phyloP scores from a whole-genome alignment of 345 rosid species.

The Mallotus nudiflorus region DNA sequence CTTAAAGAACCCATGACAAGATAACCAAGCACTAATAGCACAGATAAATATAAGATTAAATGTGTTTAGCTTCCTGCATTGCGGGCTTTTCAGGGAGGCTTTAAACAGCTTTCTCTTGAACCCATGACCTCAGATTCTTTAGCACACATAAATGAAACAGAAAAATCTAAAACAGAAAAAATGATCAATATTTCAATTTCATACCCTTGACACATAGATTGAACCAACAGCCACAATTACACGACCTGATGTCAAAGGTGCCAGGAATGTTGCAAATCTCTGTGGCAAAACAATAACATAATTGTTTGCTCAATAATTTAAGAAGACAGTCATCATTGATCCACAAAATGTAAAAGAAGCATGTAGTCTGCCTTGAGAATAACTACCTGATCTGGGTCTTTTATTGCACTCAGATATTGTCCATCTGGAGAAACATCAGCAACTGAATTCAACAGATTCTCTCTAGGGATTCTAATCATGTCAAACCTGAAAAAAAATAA shows the following conservation, averaged over 20 bases:
- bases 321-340: too few relatives aligned
- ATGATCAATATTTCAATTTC: slow-evolving; percentile 5
- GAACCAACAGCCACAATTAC: slow-evolving; percentile 69
- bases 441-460: slow-evolving; percentile 85
- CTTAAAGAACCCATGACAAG: not conserved
- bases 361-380: slow-evolving; percentile 9
- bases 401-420: slow-evolving; percentile 72
- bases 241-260: slow-evolving; percentile 92
- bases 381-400: slow-evolving; percentile 87
- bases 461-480: slow-evolving; percentile 79
- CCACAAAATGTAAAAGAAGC: not conserved
- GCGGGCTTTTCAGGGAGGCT: not conserved
- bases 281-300: slow-evolving; percentile 28
- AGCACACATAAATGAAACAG: not conserved
- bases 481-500: slow-evolving; percentile 69
- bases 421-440: slow-evolving; percentile 94
- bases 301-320: not conserved
- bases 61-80: not conserved
- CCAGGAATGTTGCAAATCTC: slow-evolving; percentile 96
- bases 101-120: not conserved
- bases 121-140: not conserved
- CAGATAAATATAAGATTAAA: not conserved
- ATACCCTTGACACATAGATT: slow-evolving; percentile 71
- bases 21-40: not conserved
- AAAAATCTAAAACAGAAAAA: slow-evolving; percentile 1